Percentiles rank a stretch among this genome's conserved stretches.
Evolutionary conservation across 2,329 filamentous ascomycete genomes (phyloP).

Genomic region (Ceratocystis cacaofunesta): DNA sequence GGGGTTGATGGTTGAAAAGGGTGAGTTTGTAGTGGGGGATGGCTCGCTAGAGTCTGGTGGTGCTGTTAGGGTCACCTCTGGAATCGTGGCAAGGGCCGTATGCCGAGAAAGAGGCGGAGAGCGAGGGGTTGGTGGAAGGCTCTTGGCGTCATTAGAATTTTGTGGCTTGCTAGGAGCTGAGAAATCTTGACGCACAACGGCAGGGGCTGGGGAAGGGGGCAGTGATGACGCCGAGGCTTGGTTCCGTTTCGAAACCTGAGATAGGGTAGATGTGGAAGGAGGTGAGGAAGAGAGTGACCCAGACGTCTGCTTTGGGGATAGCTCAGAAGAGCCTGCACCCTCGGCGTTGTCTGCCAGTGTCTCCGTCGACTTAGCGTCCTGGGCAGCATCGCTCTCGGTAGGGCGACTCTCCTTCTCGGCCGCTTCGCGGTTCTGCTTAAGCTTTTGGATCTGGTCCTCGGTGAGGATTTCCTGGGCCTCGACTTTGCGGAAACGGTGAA

Average conservation of each 20-base stretch:
- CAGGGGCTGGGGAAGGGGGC: not conserved
- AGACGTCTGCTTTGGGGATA: not conserved
- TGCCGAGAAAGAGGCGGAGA: conserved; percentile 16
- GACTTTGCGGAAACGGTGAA: conserved; percentile 38
- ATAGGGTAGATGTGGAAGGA: not conserved
- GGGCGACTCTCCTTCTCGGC: not conserved
- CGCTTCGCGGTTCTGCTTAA: conserved; percentile 26
- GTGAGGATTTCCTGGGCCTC: conserved; percentile 47
- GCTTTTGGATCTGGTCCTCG: conserved; percentile 34
- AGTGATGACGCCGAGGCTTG: not conserved
- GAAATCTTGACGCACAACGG: not conserved
- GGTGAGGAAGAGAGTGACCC: not conserved
- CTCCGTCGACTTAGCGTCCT: not conserved
- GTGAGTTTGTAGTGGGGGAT: conserved; percentile 9
- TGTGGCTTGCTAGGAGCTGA: conserved; percentile 1
- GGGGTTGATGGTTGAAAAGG: conserved; percentile 10
- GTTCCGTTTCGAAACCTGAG: not conserved
- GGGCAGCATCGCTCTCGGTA: not conserved
- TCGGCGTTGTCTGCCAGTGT: not conserved
- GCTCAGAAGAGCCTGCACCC: not conserved
- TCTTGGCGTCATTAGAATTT: not conserved
- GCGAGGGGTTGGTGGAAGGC: not conserved
- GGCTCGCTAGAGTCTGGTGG: conserved; percentile 15
- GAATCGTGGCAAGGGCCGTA: conserved; percentile 28
- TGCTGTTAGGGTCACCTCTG: conserved; percentile 24